Evolutionary conservation across 2,329 filamentous ascomycete genomes (phyloP).

Genomic region (Lasiodiplodia gonubiensis): DNA sequence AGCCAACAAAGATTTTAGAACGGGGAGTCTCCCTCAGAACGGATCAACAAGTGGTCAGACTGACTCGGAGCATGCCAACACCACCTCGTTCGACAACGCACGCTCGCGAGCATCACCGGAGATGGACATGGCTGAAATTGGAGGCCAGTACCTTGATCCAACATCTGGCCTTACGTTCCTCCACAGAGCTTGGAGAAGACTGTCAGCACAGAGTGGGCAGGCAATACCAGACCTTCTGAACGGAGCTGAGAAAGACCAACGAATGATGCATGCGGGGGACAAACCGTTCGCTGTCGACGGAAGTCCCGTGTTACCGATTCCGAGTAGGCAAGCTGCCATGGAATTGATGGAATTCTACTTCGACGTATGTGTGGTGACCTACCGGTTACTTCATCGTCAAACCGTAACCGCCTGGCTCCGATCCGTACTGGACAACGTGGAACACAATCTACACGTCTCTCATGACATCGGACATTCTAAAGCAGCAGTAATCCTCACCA

Average conservation of each 20-base stretch:
- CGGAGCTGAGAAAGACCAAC: slow-evolving; percentile 47
- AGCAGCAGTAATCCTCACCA: slow-evolving; percentile 44
- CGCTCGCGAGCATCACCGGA: slow-evolving; percentile 2
- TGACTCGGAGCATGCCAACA: too few species aligned
- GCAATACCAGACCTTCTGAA: slow-evolving; percentile 30
- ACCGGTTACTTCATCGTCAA: slow-evolving; percentile 62
- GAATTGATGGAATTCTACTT: slow-evolving; percentile 62
- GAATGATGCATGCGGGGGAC: slow-evolving; percentile 58
- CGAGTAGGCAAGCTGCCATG: slow-evolving; percentile 48
- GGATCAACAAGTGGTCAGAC: too few species aligned
- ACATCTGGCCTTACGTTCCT: slow-evolving; percentile 62
- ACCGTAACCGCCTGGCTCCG: slow-evolving; percentile 56
- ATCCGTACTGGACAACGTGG: slow-evolving; percentile 32
- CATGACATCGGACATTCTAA: slow-evolving; percentile 51
- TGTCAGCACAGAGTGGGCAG: slow-evolving; percentile 60
- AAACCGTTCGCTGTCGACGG: slow-evolving; percentile 52
- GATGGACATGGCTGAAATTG: slow-evolving; percentile 53
- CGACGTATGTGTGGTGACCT: slow-evolving; percentile 66
- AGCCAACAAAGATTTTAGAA: too few species aligned
- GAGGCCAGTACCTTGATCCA: slow-evolving; percentile 62
- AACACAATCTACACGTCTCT: slow-evolving; percentile 42
- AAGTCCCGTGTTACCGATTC: slow-evolving; percentile 38
- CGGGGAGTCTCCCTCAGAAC: too few species aligned
- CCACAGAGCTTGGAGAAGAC: slow-evolving; percentile 70
- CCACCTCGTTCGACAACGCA: not conserved